Evolutionary conservation across 2,329 filamentous ascomycete genomes (phyloP), one percentile per base, ranked within the genome.

Genomic region (Neonectria sp.): DNA sequence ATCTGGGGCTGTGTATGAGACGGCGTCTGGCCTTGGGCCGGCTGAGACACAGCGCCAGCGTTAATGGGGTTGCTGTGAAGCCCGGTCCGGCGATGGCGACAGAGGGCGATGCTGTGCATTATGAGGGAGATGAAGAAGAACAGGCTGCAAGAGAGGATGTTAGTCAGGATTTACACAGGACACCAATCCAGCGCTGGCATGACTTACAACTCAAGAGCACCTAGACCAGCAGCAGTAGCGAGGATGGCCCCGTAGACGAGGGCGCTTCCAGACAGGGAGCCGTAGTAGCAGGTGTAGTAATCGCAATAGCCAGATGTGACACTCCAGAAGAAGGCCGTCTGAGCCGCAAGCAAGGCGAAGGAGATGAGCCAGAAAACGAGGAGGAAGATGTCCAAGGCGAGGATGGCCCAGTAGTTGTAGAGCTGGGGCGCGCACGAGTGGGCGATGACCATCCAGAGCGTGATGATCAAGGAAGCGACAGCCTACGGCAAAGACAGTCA

Each of bases 321-420:
- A 13, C 57, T 56, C 61, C 77, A 75, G 12, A 71, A 63, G 4
- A 73, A 53, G 2, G 79, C 78, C 12, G 82, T 78, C 48, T 81
- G 71, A 24, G 71, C 55, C 8, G 83, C 83, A 11, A 84, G 74
- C 17, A 84, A 70, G 13, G 80, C 82, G 46, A 86, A 84, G 1
- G 82, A 79, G 58, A 79, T 71, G 40, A 87, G 78, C 88, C 87
- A 90, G 76, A 89, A 85, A 62, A 90, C 66, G 60, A 86, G 74
- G 33, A 86, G 82, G 63, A 86, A 81, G 24, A 86, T 81, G 68
- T 90, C 87, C 43, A 89, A 78, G 25, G 79, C 80, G 4, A 89
- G 76, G 8, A 86, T 80, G 29, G 85, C 84, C 83, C 86, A 88
- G 77, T 86, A 86, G 76, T 89, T 89, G 77, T 85, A 88, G 24